phyloP scores from a whole-genome alignment of 306 rosid species.

The Begonia masoniana region DNA sequence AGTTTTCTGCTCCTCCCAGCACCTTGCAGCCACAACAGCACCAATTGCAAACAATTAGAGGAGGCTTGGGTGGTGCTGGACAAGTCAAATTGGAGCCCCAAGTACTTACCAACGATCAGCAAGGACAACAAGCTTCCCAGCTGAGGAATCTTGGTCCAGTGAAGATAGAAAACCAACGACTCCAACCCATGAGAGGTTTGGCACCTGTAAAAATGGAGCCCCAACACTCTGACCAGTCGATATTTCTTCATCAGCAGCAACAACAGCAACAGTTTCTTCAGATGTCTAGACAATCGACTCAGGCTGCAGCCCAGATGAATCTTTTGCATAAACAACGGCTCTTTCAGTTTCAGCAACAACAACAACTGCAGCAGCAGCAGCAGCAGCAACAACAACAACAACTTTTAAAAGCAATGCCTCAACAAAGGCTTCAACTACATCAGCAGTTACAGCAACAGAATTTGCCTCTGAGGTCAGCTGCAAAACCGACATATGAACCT shows the following conservation, averaged over 20 bases:
- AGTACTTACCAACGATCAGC: conserved; percentile 48
- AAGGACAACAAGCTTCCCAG: conserved; percentile 56
- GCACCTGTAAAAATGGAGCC: conserved; percentile 73
- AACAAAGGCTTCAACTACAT: conserved; percentile 64
- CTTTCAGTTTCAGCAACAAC: conserved; percentile 70
- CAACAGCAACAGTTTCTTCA: conserved; percentile 63
- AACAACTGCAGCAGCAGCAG: conserved; percentile 24
- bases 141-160: conserved; percentile 58
- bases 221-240: conserved; percentile 71
- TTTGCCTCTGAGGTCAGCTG: conserved; percentile 66
- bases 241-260: conserved; percentile 53
- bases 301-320: conserved; percentile 78
- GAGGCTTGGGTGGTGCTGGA: conserved; percentile 55
- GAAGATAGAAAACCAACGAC: conserved; percentile 68
- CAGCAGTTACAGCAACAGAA: conserved; percentile 82
- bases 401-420: conserved; percentile 76
- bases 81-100: conserved; percentile 81
- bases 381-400: conserved; percentile 44
- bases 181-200: conserved; percentile 57
- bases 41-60: conserved; percentile 75
- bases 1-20: conserved; percentile 58
- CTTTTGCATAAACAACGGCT: conserved; percentile 69
- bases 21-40: conserved; percentile 17
- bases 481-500: conserved; percentile 74
- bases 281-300: conserved; percentile 82